A percentile compares a stretch with the other conserved stretches of the same genome.
phyloP scores from a whole-genome alignment of 2,329 filamentous ascomycete genomes.

The Pestalotiopsis sp. region DNA sequence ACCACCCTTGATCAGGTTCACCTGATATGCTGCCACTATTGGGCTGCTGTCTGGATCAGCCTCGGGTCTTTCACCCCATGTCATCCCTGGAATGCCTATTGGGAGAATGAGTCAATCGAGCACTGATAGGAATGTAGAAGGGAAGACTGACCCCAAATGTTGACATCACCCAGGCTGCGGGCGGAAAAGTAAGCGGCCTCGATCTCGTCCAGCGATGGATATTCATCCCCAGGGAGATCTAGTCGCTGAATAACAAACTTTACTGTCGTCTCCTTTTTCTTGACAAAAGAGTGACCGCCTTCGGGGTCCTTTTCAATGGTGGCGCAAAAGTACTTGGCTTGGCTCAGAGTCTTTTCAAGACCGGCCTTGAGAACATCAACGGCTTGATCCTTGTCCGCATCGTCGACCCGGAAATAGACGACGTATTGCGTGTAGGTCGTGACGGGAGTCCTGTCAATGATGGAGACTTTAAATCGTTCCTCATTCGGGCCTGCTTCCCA shows the following conservation, averaged over 20 bases:
- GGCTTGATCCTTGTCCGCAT: background rate
- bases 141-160: conserved; percentile 5
- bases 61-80: conserved; percentile 42
- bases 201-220: conserved; percentile 41
- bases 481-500: conserved; percentile 14
- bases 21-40: conserved; percentile 39
- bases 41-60: conserved; percentile 38
- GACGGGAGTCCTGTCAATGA: background rate
- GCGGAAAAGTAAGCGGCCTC: conserved; percentile 38
- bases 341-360: conserved; percentile 37
- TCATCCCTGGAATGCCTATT: conserved; percentile 37
- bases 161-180: conserved; percentile 35
- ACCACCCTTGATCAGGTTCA: conserved; percentile 44
- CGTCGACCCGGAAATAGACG: conserved; percentile 16
- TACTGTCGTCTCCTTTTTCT: conserved; percentile 36
- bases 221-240: conserved; percentile 32
- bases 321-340: conserved; percentile 40
- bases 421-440: conserved; percentile 18
- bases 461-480: conserved; percentile 11
- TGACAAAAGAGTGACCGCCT: conserved; percentile 40
- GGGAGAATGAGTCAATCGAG: background rate
- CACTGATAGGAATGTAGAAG: background rate
- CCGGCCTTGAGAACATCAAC: conserved; percentile 27
- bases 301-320: conserved; percentile 41
- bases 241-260: conserved; percentile 40